phyloP scores from a whole-genome alignment of 1,139 yeast species.

The Pichiaceae sp. region DNA sequence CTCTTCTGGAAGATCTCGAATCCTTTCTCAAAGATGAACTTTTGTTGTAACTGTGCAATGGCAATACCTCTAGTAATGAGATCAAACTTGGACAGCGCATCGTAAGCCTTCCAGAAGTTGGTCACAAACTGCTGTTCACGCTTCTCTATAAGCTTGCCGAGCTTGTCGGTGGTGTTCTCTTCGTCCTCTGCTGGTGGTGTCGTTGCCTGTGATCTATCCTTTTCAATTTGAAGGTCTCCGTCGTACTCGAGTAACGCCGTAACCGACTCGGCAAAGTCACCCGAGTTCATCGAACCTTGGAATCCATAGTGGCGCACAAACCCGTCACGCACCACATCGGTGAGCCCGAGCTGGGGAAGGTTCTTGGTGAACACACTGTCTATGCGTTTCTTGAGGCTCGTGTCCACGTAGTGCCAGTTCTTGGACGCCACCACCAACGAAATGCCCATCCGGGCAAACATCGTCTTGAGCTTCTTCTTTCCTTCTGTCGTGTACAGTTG shows the following conservation, averaged over 20 bases:
- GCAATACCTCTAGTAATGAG: constrained; percentile 62
- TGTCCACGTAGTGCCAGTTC: constrained; percentile 87
- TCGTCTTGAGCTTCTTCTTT: constrained; percentile 71
- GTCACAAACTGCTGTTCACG: constrained; percentile 72
- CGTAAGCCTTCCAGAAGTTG: constrained; percentile 96
- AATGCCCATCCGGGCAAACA: constrained; percentile 96
- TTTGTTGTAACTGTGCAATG: constrained; percentile 75
- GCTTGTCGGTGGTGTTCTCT: constrained; percentile 22
- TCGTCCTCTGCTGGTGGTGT: constrained; percentile 11
- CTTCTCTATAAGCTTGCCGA: constrained; percentile 31
- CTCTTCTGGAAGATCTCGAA: constrained; percentile 80
- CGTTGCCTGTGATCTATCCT: constrained; percentile 2
- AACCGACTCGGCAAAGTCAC: constrained; percentile 86
- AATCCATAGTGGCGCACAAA: constrained; percentile 81
- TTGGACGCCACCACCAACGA: constrained; percentile 84
- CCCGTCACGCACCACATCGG: constrained; percentile 78
- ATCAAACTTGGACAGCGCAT: constrained; percentile 62
- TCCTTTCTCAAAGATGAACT: constrained; percentile 82
- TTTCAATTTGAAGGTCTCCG: constrained; percentile 16
- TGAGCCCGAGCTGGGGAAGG: constrained; percentile 70
- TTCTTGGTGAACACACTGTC: constrained; percentile 64
- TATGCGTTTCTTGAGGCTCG: constrained; percentile 65
- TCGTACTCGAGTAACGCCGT: constrained; percentile 78
- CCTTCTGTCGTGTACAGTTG: constrained; percentile 92
- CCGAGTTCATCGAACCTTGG: constrained; percentile 81